Evolutionary conservation across 2,329 filamentous ascomycete species (phyloP).

Genomic region (Magnaporthiopsis rhizophila): DNA sequence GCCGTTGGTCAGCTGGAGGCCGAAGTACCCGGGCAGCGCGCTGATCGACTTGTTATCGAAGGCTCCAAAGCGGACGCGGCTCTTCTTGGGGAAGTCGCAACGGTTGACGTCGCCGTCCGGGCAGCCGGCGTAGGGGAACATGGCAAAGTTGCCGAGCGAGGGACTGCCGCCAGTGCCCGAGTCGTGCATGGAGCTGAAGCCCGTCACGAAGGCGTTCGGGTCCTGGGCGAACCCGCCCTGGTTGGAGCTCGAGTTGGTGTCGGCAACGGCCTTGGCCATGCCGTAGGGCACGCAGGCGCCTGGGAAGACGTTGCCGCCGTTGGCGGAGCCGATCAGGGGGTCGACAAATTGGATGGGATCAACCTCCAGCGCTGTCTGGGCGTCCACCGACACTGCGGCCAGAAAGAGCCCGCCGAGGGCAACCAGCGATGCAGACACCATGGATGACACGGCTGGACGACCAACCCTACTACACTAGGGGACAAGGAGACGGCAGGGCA

Average conservation of each 20-base stretch:
- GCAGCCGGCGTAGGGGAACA: slow-evolving; percentile 60
- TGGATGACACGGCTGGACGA: neutral
- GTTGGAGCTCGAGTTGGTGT: slow-evolving; percentile 43
- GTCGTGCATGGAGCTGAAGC: slow-evolving; percentile 52
- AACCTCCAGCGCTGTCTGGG: slow-evolving; percentile 4
- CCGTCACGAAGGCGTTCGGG: slow-evolving; percentile 34
- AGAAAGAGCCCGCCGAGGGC: neutral
- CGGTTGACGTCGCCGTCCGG: slow-evolving; percentile 51
- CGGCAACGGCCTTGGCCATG: slow-evolving; percentile 50
- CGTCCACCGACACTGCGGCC: neutral
- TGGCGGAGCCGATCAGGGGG: slow-evolving; percentile 32
- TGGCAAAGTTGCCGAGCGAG: slow-evolving; percentile 64
- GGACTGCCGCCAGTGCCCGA: slow-evolving; percentile 49
- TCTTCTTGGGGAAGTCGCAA: slow-evolving; percentile 50
- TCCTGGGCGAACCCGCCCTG: slow-evolving; percentile 51
- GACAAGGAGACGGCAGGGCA: neutral
- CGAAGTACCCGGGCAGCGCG: slow-evolving; percentile 58
- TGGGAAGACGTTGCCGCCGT: slow-evolving; percentile 35
- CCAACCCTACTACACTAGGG: neutral
- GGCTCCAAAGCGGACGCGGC: slow-evolving; percentile 28
- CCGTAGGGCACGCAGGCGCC: slow-evolving; percentile 36
- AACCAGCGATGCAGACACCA: neutral
- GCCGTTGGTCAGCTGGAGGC: slow-evolving; percentile 48
- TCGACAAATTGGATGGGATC: slow-evolving; percentile 21
- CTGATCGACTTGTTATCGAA: slow-evolving; percentile 44